Evolutionary conservation across 129 eudicot species (phyloP).

Genomic region (Smallanthus sonchifolius): DNA sequence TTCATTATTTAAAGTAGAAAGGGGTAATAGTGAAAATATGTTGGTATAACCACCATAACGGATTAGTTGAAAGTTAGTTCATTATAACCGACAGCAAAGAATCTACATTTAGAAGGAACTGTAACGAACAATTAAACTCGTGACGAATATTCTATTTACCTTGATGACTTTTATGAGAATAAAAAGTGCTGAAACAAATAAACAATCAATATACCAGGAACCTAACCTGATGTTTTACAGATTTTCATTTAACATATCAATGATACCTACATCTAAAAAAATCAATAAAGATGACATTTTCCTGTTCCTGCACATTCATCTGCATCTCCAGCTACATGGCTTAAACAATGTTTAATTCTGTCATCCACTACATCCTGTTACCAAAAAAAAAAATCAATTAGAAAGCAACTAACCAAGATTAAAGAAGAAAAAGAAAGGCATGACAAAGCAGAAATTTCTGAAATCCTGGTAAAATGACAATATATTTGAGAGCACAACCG

Average conservation of each 20-base stretch:
- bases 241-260: background rate
- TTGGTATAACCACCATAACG: too few species aligned
- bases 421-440: background rate
- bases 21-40: too few species aligned
- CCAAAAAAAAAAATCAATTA: background rate
- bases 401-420: background rate
- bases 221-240: slow-evolving; percentile 6
- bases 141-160: slow-evolving; percentile 1
- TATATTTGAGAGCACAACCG: background rate
- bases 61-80: too few species aligned
- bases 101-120: background rate
- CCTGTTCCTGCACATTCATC: slow-evolving; percentile 94
- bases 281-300: slow-evolving; percentile 58
- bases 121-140: background rate
- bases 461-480: background rate
- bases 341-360: slow-evolving; percentile 73
- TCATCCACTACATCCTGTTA: slow-evolving; percentile 87
- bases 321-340: slow-evolving; percentile 83
- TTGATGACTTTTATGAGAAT: background rate
- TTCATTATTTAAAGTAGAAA: too few species aligned
- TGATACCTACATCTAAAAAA: background rate
- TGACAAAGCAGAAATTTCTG: background rate
- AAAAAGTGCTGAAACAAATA: slow-evolving; percentile 4
- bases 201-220: background rate
- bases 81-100: slow-evolving; percentile 4